Conservation (phyloP, 306 rosid species). For the Potentilla sterilis region DNA sequence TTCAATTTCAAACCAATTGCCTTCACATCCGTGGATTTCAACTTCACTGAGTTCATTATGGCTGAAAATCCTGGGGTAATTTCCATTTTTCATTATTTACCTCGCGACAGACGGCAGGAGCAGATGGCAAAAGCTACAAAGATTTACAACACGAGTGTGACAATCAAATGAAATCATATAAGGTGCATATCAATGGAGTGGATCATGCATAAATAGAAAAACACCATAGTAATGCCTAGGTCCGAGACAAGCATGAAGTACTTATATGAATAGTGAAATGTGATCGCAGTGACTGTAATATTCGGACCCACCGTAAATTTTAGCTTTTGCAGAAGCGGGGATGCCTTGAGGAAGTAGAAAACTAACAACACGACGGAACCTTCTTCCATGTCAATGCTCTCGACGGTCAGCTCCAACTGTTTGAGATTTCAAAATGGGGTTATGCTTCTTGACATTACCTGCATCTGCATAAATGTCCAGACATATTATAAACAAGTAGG, state of each 20-base stretch:
- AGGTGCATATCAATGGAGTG: too few relatives aligned
- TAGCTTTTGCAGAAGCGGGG: neutral
- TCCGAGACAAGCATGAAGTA: neutral
- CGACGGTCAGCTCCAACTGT: neutral
- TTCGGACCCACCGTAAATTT: neutral
- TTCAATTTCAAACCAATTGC: too few relatives aligned
- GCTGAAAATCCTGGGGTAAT: neutral
- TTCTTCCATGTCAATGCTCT: neutral
- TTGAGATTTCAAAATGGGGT: neutral
- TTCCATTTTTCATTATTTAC: neutral
- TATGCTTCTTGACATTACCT: neutral
- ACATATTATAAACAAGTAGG: too few relatives aligned
- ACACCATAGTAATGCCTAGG: neutral
- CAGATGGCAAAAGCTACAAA: slow-evolving; percentile 1
- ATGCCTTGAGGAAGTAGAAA: neutral
- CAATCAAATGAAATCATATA: neutral
- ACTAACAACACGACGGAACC: neutral
- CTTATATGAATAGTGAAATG: neutral
- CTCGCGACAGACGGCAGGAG: neutral
- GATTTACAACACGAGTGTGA: neutral
- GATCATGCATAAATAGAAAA: neutral
- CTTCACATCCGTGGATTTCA: neutral
- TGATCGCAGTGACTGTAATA: neutral
- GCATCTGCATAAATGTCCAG: neutral
- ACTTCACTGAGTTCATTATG: neutral